Base-by-base conservation (phyloP, 208 protist species). In the Naegleria lovaniensis region DNA sequence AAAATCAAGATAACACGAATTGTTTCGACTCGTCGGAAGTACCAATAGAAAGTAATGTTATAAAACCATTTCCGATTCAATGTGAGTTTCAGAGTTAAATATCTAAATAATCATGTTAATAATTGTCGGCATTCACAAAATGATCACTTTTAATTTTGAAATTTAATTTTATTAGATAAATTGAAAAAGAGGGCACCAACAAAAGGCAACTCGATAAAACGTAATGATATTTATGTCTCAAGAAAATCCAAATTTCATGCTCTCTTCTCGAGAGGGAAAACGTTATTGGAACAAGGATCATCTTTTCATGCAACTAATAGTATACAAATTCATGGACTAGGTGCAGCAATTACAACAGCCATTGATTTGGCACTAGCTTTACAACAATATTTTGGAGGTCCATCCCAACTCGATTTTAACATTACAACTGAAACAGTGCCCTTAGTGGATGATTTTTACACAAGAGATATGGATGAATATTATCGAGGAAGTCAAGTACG, bases 371-470 rank as follows among this genome's bases (percentile, higher is more conserved):
- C 67, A 36, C n/a, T 79, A 79, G 67, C 19, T 36, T 79, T 79
- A 36, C 16, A 79, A n/a, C 19, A 25, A 36, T 29, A 79, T 36
- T 79, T 79, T 79, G 29, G 29, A 36, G 67, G 67, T 15, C 19
- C 11, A 67, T 67, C 55, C 19, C 19, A 79, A 36, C n/a, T 79
- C 19, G 6, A 25, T 15, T 79, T 79, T 36, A 29, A 79, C 36
- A 79, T 36, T 36, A 79, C 13, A 2, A 79, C 67, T 29, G 16
- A 29, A 1, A 79, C 67, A 36, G 67, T 79, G 67, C 67, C 67
- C 25, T 33, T 79, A 79, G 67, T 79, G 29, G 67, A 79, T 36
- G 67, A 79, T 79, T 79, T 79, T 79, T 79, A 79, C n/a, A 36
- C 67, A 25, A 79, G 29, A 36, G 25, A 79, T 1, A 13, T 36